Conservation (phyloP, 495 filamentous ascomycete species). For the Neurospora hispaniola region DNA sequence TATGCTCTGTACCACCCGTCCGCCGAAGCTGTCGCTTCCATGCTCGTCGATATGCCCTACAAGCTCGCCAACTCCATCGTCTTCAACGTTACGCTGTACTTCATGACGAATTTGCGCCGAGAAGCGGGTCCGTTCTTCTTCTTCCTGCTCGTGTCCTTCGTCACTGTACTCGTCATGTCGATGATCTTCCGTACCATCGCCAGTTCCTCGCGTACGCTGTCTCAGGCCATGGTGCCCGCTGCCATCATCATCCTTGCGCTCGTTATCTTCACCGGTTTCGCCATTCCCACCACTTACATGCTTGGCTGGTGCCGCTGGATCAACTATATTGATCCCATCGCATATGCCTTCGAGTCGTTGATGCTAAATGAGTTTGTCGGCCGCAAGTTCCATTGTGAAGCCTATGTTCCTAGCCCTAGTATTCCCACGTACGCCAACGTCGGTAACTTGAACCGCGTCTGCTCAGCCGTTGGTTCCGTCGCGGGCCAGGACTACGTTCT, state of each 20-base stretch:
- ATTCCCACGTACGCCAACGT: conserved; percentile 38
- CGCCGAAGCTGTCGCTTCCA: conserved; percentile 74
- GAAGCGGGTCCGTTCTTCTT: conserved; percentile 72
- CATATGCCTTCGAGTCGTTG: conserved; percentile 76
- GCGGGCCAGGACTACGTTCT: conserved; percentile 41
- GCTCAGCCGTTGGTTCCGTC: conserved; percentile 50
- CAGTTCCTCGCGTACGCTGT: conserved; percentile 64
- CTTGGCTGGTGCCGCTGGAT: conserved; percentile 79
- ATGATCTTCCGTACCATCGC: conserved; percentile 79
- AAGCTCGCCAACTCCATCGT: conserved; percentile 37
- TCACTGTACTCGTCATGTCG: conserved; percentile 59
- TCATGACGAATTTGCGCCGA: conserved; percentile 74
- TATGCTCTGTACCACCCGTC: conserved; percentile 92
- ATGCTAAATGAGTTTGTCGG: conserved; percentile 84
- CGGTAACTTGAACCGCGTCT: conserved; percentile 36
- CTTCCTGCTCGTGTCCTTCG: conserved; percentile 62
- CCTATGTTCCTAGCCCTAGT: conserved; percentile 45
- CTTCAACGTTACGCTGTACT: conserved; percentile 71
- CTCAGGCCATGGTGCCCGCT: conserved; percentile 75
- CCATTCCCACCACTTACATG: conserved; percentile 70
- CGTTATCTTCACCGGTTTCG: conserved; percentile 85
- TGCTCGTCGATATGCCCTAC: conserved; percentile 75
- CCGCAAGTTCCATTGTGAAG: conserved; percentile 52
- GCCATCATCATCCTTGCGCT: conserved; percentile 73
- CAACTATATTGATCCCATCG: conserved; percentile 75